phyloP scores from a whole-genome alignment of 2,329 filamentous ascomycete species.

The Fusarium sp. region DNA sequence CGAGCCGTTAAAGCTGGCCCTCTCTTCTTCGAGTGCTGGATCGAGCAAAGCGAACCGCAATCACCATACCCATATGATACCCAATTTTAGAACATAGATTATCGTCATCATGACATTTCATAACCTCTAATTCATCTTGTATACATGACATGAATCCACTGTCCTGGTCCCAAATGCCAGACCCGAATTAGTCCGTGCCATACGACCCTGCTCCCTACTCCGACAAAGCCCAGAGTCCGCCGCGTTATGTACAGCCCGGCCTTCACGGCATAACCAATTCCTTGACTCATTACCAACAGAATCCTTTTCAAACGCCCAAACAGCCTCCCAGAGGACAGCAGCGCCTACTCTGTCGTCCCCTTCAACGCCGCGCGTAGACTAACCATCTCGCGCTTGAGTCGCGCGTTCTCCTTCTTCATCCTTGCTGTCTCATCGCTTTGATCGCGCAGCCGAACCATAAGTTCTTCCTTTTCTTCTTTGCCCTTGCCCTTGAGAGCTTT shows the following conservation, averaged over 20 bases:
- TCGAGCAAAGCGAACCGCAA: constrained; percentile 57
- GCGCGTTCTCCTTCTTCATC: constrained; percentile 86
- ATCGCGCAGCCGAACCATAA: constrained; percentile 77
- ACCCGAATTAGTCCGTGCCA: constrained; percentile 34
- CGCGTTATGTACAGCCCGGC: constrained; percentile 40
- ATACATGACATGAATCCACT: constrained; percentile 38
- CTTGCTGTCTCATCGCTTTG: constrained; percentile 80
- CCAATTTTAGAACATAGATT: constrained; percentile 27
- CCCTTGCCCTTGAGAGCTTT: constrained; percentile 78
- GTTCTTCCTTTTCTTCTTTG: constrained; percentile 82
- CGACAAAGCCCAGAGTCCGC: constrained; percentile 29
- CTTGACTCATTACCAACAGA: constrained; percentile 27
- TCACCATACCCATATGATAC: constrained; percentile 19
- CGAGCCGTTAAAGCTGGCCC: constrained; percentile 68
- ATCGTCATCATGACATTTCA: constrained; percentile 43
- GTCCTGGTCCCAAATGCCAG: constrained; percentile 38
- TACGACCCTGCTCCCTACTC: constrained; percentile 42
- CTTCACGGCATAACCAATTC: constrained; percentile 35
- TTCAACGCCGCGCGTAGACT: constrained; percentile 71
- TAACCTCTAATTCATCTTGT: constrained; percentile 40
- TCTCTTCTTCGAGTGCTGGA: constrained; percentile 74
- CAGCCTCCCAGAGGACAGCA: constrained; percentile 42
- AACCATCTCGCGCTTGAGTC: constrained; percentile 84
- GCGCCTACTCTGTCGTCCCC: constrained; percentile 54
- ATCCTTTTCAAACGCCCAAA: constrained; percentile 36